These are phyloP conservation scores for Copromyces sp. DNA, from an alignment of 495 filamentous ascomycete genomes.

Conservation along the genomic window DNA sequence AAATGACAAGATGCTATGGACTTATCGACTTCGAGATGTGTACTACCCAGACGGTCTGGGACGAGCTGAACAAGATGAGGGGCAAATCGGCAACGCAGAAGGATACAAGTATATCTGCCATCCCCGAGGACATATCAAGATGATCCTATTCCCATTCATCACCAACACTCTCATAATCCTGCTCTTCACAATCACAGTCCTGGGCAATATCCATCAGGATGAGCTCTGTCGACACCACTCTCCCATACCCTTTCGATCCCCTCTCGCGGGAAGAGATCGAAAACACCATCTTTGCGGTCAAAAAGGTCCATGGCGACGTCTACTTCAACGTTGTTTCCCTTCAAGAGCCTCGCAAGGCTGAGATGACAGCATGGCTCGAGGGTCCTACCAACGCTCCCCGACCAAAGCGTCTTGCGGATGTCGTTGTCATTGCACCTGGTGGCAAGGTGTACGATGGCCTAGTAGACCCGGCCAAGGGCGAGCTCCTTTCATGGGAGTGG, in stretches of 20 bases:
- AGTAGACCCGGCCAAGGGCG: conserved; percentile 62
- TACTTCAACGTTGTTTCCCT: conserved; percentile 87
- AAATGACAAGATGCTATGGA: background rate
- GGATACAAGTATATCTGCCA: background rate
- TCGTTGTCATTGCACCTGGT: conserved; percentile 74
- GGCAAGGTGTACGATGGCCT: conserved; percentile 79
- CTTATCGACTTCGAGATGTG: background rate
- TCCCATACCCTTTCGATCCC: conserved; percentile 73
- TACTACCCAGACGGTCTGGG: background rate
- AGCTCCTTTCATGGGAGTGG: conserved; percentile 65
- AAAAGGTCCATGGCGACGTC: conserved; percentile 58
- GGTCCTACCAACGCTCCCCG: conserved; percentile 49
- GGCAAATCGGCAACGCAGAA: background rate
- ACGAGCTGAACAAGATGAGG: background rate
- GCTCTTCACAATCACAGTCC: background rate
- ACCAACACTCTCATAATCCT: background rate
- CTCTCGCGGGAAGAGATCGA: conserved; percentile 72
- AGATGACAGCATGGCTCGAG: conserved; percentile 76
- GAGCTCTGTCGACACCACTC: conserved; percentile 9
- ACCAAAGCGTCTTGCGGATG: conserved; percentile 67
- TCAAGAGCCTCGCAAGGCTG: conserved; percentile 75
- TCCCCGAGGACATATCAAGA: background rate
- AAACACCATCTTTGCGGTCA: conserved; percentile 55
- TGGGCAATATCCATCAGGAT: conserved; percentile 7
- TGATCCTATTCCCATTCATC: background rate